Evolutionary conservation across 2,329 filamentous ascomycete species (phyloP), one percentile per base, ranked within the genome.

Genomic region (Helminthosporium solani): DNA sequence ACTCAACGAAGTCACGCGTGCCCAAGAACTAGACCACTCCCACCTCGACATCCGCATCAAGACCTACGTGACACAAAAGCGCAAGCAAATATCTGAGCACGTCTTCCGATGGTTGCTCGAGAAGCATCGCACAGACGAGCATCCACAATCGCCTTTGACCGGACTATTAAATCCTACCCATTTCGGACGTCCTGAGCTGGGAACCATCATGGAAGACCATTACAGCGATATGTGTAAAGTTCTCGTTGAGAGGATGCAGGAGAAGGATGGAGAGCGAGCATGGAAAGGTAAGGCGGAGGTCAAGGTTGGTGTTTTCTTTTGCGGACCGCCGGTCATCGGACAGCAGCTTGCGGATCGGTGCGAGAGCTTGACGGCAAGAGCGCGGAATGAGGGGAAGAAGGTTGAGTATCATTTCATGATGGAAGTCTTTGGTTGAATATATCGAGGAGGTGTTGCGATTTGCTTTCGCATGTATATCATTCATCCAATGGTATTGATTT

Each of bases 331-430:
- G 0, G 71, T 78, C 1, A 76, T 82, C n/a, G 78, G 80, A 2
- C 51, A 78, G 57, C 75, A 80, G 33, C 52, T 82, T 52, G 77
- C 78, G 8, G 79, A 83, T 64, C 73, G 76, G 51, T 82, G 79
- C 47, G 65, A 72, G 4, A 66, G 73, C 49, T 59, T 82, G 54
- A 81, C 76, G 8, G 68, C 75, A 1, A 73, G 77, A 50, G 78
- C 76, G 0, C 68, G 77, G 23, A 66, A 73, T n/a, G 78, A 81
- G 51, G 76, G 74, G 14, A 75, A 72, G 39, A 76, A 74, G 56
- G 71, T 83, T 25, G 70, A 79, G 57, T 82, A 82, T 60, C 70
- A 78, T 42, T 82, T 82, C 42, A 78, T 80, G 73, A 79, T 79
- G 44, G 79, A 82, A 53, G 78, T 82, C 0, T 82, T 82, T 67